phyloP scores from a whole-genome alignment of 1,284 basidiomycete genomes.

The Boletellus dicymbophilus region DNA sequence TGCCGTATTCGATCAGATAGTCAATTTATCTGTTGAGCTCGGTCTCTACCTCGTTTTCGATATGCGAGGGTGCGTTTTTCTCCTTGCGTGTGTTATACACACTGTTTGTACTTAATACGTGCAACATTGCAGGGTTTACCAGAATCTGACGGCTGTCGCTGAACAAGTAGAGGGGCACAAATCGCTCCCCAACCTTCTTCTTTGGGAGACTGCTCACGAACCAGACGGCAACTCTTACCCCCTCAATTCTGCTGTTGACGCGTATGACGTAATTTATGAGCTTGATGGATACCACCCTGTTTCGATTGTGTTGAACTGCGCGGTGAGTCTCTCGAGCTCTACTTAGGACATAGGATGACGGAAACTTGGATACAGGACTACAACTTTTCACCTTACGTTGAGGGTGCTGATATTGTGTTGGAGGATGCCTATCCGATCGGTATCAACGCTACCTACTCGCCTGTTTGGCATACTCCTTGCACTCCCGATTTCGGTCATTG shows the following conservation, averaged over 20 bases:
- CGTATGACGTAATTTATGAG: constrained; percentile 64
- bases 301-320: constrained; percentile 73
- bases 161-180: constrained; percentile 65
- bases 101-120: no score
- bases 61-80: constrained; percentile 43
- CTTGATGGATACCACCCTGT: constrained; percentile 77
- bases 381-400: constrained; percentile 57
- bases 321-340: constrained; percentile 26
- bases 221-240: constrained; percentile 72
- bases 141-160: constrained; percentile 59
- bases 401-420: constrained; percentile 60
- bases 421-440: constrained; percentile 31
- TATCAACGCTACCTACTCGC: constrained; percentile 32
- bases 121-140: constrained; percentile 42
- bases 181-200: constrained; percentile 62
- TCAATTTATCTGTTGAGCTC: constrained; percentile 16
- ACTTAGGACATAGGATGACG: not conserved
- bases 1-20: constrained; percentile 23
- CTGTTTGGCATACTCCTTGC: constrained; percentile 30
- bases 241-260: constrained; percentile 49
- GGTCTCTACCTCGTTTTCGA: constrained; percentile 32
- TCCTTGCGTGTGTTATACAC: no score
- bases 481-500: constrained; percentile 33
- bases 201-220: constrained; percentile 79
- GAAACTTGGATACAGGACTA: constrained; percentile 42